Conservation (phyloP, 176 grass and related monocot genomes). For the Oryza officinalis region DNA sequence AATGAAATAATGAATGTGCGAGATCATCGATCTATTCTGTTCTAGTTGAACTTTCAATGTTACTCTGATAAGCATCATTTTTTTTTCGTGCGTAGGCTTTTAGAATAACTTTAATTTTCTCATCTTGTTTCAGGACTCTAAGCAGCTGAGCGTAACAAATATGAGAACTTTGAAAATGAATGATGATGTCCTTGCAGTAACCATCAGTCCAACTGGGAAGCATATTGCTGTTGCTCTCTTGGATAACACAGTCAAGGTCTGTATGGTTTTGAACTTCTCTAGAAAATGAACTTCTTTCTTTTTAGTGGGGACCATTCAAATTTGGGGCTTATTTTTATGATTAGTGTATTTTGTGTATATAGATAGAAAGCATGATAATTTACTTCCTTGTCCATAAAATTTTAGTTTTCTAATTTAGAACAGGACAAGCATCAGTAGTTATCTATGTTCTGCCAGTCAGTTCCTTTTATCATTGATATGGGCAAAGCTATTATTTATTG, state of each 20-base stretch:
- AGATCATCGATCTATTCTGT: not conserved
- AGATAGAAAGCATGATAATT: not conserved
- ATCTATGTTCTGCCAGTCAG: no score
- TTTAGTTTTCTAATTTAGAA: no score
- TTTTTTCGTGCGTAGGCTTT: not conserved
- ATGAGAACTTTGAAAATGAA: conserved; percentile 95
- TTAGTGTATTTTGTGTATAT: conserved; percentile 20
- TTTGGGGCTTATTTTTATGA: not conserved
- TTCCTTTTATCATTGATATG: not conserved
- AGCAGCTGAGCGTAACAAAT: conserved; percentile 76
- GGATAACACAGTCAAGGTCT: conserved; percentile 92
- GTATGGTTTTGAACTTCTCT: conserved; percentile 11
- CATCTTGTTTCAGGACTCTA: conserved; percentile 67
- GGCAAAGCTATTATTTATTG: not conserved
- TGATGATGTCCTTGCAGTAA: conserved; percentile 78
- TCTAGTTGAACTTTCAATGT: not conserved
- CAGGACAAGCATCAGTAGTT: no score
- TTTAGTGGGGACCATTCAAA: not conserved
- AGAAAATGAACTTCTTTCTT: not conserved
- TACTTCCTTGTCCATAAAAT: not conserved
- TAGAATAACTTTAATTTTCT: not conserved
- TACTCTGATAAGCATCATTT: conserved; percentile 9
- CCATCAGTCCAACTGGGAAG: conserved; percentile 74
- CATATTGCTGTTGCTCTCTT: conserved; percentile 91
- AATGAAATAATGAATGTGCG: not conserved